Base-by-base conservation (phyloP, 148 eudicot genomes). In the Nepenthes mirabilis region DNA sequence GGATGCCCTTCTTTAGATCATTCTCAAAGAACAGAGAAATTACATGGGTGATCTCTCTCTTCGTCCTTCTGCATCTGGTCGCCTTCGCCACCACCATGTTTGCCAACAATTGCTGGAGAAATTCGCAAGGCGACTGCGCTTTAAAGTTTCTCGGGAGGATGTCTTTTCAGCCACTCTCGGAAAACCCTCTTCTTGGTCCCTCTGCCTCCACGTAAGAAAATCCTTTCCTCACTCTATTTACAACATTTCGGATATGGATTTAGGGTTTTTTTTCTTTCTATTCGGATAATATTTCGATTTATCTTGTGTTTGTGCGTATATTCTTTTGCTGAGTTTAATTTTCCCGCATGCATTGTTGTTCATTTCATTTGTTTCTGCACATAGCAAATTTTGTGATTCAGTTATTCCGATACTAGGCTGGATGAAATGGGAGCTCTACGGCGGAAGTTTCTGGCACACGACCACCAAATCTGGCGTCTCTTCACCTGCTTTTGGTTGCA, bases 181-280 rank as follows among this genome's bases (percentile, higher is more conserved):
- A 90, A 60, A 90, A 90, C 63, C 97, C 95, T 47, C 68, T 90
- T 14, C 95, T 90, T 43, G 95, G 90, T 1, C 97, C 97, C 35
- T 90, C 97, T 23, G 63, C 82, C 65, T 78, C 90, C 34, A 70
- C 75, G 97, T 86, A 48, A 72, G 83, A n/a, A 59, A 37, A 8
- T n/a, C 14, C 37, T 40, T 23, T 60, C 50, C 60, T 40, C 45
- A 3, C 45, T 40, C 45, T 40, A 40, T 40, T 40, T 40, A 23
- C 1, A 40, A 1, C 8, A 40, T 40, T 8, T 40, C 8, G 45
- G 45, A 40, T 8, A 4, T 3, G 8, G 45, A 40, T 40, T 40
- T 40, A 3, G 45, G 45, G 45, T 40, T 0, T 40, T 40, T 40
- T 4, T 40, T 40, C 23, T 23, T 23, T 23, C 23, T 0, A 23